These are phyloP conservation scores for Skeletonema costatum DNA, from an alignment of 108 stramenopile genomes.

Conservation along the genomic window DNA sequence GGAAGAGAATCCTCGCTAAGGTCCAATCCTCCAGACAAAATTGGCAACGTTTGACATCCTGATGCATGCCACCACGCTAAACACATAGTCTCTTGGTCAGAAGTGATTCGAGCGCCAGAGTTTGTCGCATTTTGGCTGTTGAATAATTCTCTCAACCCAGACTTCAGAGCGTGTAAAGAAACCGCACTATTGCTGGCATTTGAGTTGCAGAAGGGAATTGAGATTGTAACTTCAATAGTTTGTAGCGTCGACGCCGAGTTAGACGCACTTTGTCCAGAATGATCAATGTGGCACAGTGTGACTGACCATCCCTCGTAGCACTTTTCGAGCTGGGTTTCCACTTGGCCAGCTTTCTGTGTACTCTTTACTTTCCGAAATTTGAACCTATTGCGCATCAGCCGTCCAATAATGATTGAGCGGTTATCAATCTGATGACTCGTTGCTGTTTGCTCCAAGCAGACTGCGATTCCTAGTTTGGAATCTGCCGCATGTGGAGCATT, in stretches of 20 bases:
- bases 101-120: constrained; percentile 20
- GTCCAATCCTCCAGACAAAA: constrained; percentile 69
- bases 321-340: neutral
- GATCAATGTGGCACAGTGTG: constrained; percentile 39
- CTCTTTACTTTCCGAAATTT: constrained; percentile 36
- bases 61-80: constrained; percentile 65
- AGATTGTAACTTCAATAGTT: constrained; percentile 48
- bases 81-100: constrained; percentile 56
- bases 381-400: constrained; percentile 45
- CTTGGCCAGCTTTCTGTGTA: neutral
- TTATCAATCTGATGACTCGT: neutral
- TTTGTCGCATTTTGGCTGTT: neutral
- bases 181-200: constrained; percentile 23
- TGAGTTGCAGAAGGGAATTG: constrained; percentile 26
- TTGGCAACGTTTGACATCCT: constrained; percentile 28
- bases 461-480: constrained; percentile 18
- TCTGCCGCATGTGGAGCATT: neutral
- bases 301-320: constrained; percentile 48
- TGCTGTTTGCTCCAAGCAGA: constrained; percentile 30
- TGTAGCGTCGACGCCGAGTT: constrained; percentile 37
- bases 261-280: neutral
- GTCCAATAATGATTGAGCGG: constrained; percentile 21
- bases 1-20: constrained; percentile 35
- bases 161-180: neutral
- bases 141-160: neutral